phyloP scores from a whole-genome alignment of 2,329 filamentous ascomycete species.

The Dothideomycetes sp. region DNA sequence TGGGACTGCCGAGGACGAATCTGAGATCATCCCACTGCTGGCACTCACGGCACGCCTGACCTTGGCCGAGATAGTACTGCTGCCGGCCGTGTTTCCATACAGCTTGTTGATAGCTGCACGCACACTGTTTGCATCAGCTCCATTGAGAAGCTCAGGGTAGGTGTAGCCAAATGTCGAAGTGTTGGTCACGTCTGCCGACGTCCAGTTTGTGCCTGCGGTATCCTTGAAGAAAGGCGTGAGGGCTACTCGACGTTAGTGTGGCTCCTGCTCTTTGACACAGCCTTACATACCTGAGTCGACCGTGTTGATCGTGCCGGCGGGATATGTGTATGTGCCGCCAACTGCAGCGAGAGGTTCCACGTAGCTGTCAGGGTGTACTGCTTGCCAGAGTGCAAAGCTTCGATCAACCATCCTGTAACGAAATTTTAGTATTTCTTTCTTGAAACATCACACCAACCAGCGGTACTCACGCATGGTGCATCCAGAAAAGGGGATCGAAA shows the following conservation, averaged over 20 bases:
- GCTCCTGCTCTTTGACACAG: background rate
- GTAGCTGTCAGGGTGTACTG: conserved; percentile 59
- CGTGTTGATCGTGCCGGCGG: conserved; percentile 39
- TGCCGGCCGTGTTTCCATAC: conserved; percentile 42
- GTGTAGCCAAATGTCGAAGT: conserved; percentile 61
- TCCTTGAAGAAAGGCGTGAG: conserved; percentile 60
- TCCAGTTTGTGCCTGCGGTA: conserved; percentile 55
- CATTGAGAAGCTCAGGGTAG: conserved; percentile 55
- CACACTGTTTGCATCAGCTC: conserved; percentile 34
- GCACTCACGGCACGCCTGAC: background rate
- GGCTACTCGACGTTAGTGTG: conserved; percentile 22
- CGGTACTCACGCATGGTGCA: conserved; percentile 49
- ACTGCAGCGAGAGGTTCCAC: conserved; percentile 46
- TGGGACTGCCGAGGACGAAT: too few relatives aligned
- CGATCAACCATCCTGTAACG: conserved; percentile 55
- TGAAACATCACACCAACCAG: conserved; percentile 14
- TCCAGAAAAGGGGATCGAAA: conserved; percentile 71
- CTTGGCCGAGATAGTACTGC: conserved; percentile 11
- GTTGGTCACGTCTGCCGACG: conserved; percentile 51
- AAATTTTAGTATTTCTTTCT: conserved; percentile 18
- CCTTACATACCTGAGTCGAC: conserved; percentile 20
- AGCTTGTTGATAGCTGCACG: conserved; percentile 49
- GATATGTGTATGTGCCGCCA: conserved; percentile 53
- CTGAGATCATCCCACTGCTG: background rate
- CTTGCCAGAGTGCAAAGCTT: conserved; percentile 68